These are phyloP conservation scores for Coemansia sp. DNA, from an alignment of 192 early-diverging fungal genomes.

Conservation along the genomic window DNA sequence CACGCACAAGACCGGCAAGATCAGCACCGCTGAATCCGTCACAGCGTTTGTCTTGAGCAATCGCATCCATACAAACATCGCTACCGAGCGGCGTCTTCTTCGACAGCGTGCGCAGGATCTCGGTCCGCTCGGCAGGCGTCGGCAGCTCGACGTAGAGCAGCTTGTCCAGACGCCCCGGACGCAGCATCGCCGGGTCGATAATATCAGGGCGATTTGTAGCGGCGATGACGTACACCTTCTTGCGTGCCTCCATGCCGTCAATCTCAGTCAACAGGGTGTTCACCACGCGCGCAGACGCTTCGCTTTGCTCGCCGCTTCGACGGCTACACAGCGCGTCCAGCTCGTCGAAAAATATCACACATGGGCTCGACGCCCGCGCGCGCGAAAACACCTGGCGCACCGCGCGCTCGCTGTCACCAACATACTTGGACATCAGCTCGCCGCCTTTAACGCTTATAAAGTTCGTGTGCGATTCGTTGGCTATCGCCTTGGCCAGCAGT, in stretches of 20 bases:
- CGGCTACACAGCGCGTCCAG: slow-evolving; percentile 90
- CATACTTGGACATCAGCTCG: slow-evolving; percentile 97
- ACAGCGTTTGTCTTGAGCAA: slow-evolving; percentile 65
- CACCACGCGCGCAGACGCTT: slow-evolving; percentile 89
- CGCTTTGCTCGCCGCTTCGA: slow-evolving; percentile 81
- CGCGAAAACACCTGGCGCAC: slow-evolving; percentile 93
- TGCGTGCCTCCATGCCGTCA: slow-evolving; percentile 88
- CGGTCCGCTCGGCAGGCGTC: slow-evolving; percentile 66
- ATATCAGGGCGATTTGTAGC: slow-evolving; percentile 98
- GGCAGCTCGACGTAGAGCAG: slow-evolving; percentile 97
- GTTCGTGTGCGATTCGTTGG: slow-evolving; percentile 95
- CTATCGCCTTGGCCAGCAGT: slow-evolving; percentile 94
- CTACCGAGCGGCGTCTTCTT: slow-evolving; percentile 70
- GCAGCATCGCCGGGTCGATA: slow-evolving; percentile 97
- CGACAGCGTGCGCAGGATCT: slow-evolving; percentile 75
- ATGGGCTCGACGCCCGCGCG: slow-evolving; percentile 88
- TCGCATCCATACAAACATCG: slow-evolving; percentile 52
- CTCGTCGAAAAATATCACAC: slow-evolving; percentile 98
- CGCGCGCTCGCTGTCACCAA: slow-evolving; percentile 96
- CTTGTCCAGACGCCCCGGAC: slow-evolving; percentile 94
- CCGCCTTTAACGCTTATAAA: slow-evolving; percentile 99
- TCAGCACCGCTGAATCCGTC: slow-evolving; percentile 75
- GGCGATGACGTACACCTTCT: slow-evolving; percentile 91
- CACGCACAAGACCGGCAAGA: slow-evolving; percentile 69
- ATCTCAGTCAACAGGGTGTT: slow-evolving; percentile 96